Conservation (phyloP, 2,329 filamentous ascomycete species). For the Pseudogymnoascus sp. region DNA sequence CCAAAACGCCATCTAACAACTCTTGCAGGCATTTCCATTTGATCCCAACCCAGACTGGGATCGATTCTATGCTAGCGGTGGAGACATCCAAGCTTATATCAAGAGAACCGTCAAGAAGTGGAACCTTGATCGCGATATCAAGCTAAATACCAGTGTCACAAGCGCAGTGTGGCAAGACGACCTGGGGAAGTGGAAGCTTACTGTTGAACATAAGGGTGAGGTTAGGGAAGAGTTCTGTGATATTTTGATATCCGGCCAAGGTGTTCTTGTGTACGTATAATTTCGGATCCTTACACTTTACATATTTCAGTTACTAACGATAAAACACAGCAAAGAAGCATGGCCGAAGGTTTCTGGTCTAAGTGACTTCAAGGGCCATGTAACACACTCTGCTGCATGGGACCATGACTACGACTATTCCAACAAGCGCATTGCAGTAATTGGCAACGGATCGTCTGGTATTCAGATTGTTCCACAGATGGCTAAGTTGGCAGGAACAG, state of each 20-base stretch:
- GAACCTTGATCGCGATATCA: slow-evolving; percentile 32
- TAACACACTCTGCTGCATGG: slow-evolving; percentile 50
- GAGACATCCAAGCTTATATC: slow-evolving; percentile 18
- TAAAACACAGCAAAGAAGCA: slow-evolving; percentile 29
- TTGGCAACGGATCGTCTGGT: slow-evolving; percentile 35
- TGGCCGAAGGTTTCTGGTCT: slow-evolving; percentile 39
- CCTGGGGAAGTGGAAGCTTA: slow-evolving; percentile 41
- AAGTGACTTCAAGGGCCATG: slow-evolving; percentile 37
- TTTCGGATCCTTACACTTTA: slow-evolving; percentile 36
- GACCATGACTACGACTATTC: slow-evolving; percentile 49
- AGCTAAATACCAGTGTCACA: slow-evolving; percentile 39
- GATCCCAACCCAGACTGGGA: slow-evolving; percentile 37
- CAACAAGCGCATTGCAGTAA: slow-evolving; percentile 44
- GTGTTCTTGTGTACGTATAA: background rate
- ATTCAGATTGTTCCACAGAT: slow-evolving; percentile 31
- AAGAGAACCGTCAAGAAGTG: background rate
- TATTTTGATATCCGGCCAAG: slow-evolving; percentile 5
- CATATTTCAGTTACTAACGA: slow-evolving; percentile 38
- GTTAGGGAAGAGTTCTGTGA: background rate
- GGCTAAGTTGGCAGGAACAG: slow-evolving; percentile 18
- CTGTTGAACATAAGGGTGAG: slow-evolving; percentile 31
- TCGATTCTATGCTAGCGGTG: slow-evolving; percentile 28
- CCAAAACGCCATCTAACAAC: slow-evolving; percentile 36
- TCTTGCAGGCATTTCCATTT: slow-evolving; percentile 40
- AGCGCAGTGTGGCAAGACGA: slow-evolving; percentile 42